These are phyloP conservation scores for Endoconidiophora polonica DNA, from an alignment of 2,329 filamentous ascomycete genomes.

Conservation along the genomic window DNA sequence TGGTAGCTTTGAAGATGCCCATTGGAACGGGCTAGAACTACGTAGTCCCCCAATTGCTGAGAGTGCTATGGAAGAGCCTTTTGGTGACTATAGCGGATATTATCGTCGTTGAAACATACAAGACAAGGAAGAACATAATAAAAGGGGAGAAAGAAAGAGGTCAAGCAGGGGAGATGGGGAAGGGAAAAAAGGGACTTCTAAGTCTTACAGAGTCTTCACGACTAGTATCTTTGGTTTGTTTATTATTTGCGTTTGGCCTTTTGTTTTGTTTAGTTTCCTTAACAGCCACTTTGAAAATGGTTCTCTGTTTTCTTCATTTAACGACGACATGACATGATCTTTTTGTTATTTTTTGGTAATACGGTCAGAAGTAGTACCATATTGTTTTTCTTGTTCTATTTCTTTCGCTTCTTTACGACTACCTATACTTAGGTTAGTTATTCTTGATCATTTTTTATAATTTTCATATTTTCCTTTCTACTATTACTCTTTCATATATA, in stretches of 20 bases:
- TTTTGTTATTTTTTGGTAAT: too few species aligned
- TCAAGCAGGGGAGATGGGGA: too few species aligned
- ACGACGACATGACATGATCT: not conserved
- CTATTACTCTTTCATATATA: too few species aligned
- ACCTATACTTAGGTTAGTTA: too few species aligned
- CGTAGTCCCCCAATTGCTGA: slow-evolving; percentile 1
- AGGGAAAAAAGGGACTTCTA: not conserved
- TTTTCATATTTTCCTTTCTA: too few species aligned
- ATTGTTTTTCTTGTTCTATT: too few species aligned
- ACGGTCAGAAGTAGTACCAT: too few species aligned
- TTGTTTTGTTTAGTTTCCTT: too few species aligned
- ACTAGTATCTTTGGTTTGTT: not conserved
- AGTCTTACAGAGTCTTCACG: not conserved
- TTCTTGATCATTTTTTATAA: too few species aligned
- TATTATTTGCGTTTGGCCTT: not conserved
- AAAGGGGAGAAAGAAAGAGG: not conserved
- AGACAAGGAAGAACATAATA: not conserved
- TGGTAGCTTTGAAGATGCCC: not conserved
- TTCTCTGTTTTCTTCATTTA: not conserved
- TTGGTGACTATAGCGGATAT: not conserved
- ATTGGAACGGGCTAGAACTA: not conserved
- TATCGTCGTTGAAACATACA: not conserved
- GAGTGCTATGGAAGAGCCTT: not conserved
- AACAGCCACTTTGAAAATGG: too few species aligned
- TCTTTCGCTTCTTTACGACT: too few species aligned